Evolutionary conservation across 805 yeast genomes (phyloP).

Genomic region (Kodamaea hsintzibuensis): DNA sequence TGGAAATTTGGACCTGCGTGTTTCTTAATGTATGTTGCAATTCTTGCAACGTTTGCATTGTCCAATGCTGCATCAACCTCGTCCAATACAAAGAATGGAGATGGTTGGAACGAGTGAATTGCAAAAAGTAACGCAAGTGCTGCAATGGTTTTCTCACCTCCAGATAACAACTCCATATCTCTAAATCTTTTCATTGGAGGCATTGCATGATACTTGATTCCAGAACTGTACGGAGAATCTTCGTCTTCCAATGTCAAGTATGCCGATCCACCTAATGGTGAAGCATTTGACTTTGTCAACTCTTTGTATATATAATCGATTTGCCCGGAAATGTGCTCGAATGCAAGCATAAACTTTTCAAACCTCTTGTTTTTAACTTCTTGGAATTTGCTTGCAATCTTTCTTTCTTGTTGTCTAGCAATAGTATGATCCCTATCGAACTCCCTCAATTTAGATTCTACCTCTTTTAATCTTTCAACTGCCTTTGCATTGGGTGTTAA

Average conservation of each 20-base stretch:
- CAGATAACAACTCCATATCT: constrained; percentile 89
- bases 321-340: constrained; percentile 67
- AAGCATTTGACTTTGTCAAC: constrained; percentile 67
- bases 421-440: constrained; percentile 64
- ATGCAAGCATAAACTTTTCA: constrained; percentile 67
- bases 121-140: constrained; percentile 92
- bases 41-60: constrained; percentile 77
- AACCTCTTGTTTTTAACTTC: constrained; percentile 60
- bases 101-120: constrained; percentile 84
- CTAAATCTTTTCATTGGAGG: constrained; percentile 94
- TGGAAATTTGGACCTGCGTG: constrained; percentile 80
- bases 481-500: constrained; percentile 86
- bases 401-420: constrained; percentile 62
- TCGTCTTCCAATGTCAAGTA: constrained; percentile 82
- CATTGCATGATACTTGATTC: constrained; percentile 89
- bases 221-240: constrained; percentile 83
- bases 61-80: constrained; percentile 99
- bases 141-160: constrained; percentile 97
- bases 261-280: constrained; percentile 92
- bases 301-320: constrained; percentile 84
- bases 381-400: constrained; percentile 55
- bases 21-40: constrained; percentile 80
- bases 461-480: constrained; percentile 68
- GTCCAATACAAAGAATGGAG: constrained; percentile 94
- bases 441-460: constrained; percentile 56